phyloP scores from a whole-genome alignment of 2,329 filamentous ascomycete genomes.

The Pleoardoris graminearum region DNA sequence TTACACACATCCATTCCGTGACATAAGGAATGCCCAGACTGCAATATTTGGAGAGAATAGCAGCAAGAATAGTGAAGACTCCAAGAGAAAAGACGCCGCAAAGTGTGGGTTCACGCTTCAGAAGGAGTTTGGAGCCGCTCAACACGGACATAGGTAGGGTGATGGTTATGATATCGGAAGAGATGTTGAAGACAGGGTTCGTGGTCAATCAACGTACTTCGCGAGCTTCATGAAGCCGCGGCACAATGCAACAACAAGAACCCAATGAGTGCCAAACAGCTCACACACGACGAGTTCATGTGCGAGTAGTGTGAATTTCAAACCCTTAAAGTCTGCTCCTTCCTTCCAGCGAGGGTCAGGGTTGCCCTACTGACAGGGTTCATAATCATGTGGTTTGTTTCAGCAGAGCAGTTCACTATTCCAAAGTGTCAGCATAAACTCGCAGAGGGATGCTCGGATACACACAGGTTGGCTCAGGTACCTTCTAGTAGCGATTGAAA shows the following conservation, averaged over 20 bases:
- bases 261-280: no score
- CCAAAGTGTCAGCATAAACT: not conserved
- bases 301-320: no score
- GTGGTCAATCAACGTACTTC: no score
- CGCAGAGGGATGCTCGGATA: not conserved
- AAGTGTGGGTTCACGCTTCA: constrained; percentile 54
- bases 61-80: constrained; percentile 47
- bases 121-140: constrained; percentile 42
- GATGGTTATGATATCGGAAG: constrained; percentile 45
- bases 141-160: constrained; percentile 46
- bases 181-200: constrained; percentile 41
- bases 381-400: constrained; percentile 32
- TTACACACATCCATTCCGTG: constrained; percentile 56
- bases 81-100: constrained; percentile 59
- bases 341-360: no score
- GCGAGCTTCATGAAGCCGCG: no score
- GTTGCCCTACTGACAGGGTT: no score
- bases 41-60: constrained; percentile 54
- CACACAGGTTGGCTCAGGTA: constrained; percentile 39
- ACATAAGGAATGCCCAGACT: constrained; percentile 58
- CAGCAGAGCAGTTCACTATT: constrained; percentile 39
- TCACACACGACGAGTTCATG: no score
- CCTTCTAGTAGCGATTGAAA: constrained; percentile 54
- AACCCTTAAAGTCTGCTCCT: no score
- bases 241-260: no score